Evolutionary conservation across 495 filamentous ascomycete genomes (phyloP), one percentile per base, ranked within the genome.

Genomic region (Trichoderma asperelloides): DNA sequence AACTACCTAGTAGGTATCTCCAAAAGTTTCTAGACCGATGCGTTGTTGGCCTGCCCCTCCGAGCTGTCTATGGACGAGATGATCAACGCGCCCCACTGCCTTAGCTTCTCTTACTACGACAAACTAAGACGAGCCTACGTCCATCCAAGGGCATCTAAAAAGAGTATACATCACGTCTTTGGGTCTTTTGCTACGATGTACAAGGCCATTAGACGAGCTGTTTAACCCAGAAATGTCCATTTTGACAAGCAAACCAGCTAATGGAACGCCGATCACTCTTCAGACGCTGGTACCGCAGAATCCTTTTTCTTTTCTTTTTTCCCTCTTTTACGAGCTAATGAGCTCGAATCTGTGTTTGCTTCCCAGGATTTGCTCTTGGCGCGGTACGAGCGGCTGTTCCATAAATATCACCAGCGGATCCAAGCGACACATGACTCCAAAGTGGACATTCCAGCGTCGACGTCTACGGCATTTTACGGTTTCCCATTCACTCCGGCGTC

Each of bases 361-460:
- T 25, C 5, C 55, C 4, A 18, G 55, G 25, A 60, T 60, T 25
- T 60, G 16, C 16, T 37, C 55, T 33, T 60, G 55, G 55, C 55
- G 55, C 55, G 55, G 25, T 60, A 28, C 55, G 55, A 60, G 55
- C 55, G 55, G 55, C 55, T 60, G 55, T 60, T 60, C 55, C 55
- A 60, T 60, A 60, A 60, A 60, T 60, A 60, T 60, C 55, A 60
- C 27, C 55, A 30, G 55, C 55, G 55, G 55, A 60, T 27, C 55
- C 55, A 30, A 21, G 23, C 55, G 55, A 60, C 55, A 60, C 55
- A 60, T 60, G 55, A 60, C 55, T 30, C 55, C 12, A 30, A 16
- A 60, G 55, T 60, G 55, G 55, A 21, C 55, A 30, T 60, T 60
- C 23, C 55, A 60, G 25, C 55, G 25, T 27, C 55, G 55, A 60